Evolutionary conservation across 306 rosid genomes (phyloP).

Genomic region (Prunus kanzakura): DNA sequence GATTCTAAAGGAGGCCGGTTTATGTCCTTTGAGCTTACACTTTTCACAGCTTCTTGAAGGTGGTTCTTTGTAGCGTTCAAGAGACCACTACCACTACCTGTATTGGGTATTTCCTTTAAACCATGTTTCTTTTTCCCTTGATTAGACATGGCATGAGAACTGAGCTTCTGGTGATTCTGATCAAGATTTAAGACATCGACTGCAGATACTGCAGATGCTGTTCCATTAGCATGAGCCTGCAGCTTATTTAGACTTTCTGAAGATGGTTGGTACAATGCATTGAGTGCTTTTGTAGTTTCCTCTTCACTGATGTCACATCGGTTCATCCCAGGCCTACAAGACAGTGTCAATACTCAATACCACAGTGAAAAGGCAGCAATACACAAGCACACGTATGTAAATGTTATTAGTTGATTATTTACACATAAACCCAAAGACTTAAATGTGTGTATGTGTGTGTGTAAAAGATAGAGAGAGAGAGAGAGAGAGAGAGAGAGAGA

Average conservation of each 20-base stretch:
- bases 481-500: not conserved
- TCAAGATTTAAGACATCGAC: slow-evolving; percentile 34
- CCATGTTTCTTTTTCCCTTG: slow-evolving; percentile 47
- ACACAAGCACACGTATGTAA: not conserved
- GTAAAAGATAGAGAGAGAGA: not conserved
- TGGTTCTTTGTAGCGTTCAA: slow-evolving; percentile 33
- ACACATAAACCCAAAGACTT: not conserved
- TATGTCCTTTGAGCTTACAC: slow-evolving; percentile 37
- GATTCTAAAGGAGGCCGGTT: slow-evolving; percentile 42
- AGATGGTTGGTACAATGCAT: slow-evolving; percentile 55
- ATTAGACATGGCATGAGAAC: slow-evolving; percentile 30
- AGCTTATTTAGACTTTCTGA: slow-evolving; percentile 41
- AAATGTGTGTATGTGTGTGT: not conserved
- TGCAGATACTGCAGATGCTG: slow-evolving; percentile 32
- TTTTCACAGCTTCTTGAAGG: slow-evolving; percentile 40
- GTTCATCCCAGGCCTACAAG: slow-evolving; percentile 76
- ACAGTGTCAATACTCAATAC: slow-evolving; percentile 28
- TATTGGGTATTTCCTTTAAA: slow-evolving; percentile 36
- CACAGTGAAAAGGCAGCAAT: slow-evolving; percentile 25
- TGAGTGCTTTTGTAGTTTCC: slow-evolving; percentile 58
- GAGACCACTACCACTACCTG: slow-evolving; percentile 32
- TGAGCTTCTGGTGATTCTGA: slow-evolving; percentile 26
- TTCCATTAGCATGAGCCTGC: slow-evolving; percentile 39
- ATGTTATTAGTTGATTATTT: not conserved
- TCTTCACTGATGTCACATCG: slow-evolving; percentile 63